Base-by-base conservation (phyloP, 768 basidiomycete species). In the Lanmaoa rubissima region DNA sequence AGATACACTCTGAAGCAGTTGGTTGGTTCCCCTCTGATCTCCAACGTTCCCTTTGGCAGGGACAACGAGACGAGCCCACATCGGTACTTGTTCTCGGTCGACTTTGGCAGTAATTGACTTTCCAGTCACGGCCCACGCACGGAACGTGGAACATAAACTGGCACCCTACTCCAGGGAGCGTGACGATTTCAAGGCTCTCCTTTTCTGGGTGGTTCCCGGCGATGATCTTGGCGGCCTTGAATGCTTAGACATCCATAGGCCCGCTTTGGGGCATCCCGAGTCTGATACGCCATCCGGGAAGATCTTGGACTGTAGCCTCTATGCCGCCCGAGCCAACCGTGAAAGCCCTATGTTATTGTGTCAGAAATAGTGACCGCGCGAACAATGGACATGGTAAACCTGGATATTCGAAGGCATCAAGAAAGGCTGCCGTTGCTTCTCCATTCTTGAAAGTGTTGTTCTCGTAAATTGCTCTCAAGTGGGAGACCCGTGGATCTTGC, bases 221-320 rank as follows among this genome's bases (percentile, higher is more conserved):
- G 14, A 90, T 71, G 36, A 82, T 58, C 61, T 88, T 88, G 10
- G 81, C 87, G 1, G 76, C 72, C 26, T 76, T 68, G 66, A 84
- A 82, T 0, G 86, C 82, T 11, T 81, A 64, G 11, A 74, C 55
- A 62, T 90, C 88, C 82, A 86, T 84, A 0, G 86, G 82, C 0
- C 87, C 87, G 56, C 82, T 80, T 14, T 72, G 76, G 0, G 88
- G 88, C 3, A 88, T 78, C 2, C 87, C 87, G 35, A 80, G 69
- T 1, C 83, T 80, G 0, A 80, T 74, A 0, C 62, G 64, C 1
- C 86, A 76, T 0, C 82, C 82, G 0, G 83, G 82, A 19, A 80
- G 76, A 60, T 86, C 84, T 61, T 87, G 86, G 0, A 86, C 70
- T 0, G 80, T 80, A 10, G 78, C 78, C 38, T 85, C 83, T 8